Conservation (phyloP, 2,329 filamentous ascomycete genomes). For the Lomentospora prolificans region DNA sequence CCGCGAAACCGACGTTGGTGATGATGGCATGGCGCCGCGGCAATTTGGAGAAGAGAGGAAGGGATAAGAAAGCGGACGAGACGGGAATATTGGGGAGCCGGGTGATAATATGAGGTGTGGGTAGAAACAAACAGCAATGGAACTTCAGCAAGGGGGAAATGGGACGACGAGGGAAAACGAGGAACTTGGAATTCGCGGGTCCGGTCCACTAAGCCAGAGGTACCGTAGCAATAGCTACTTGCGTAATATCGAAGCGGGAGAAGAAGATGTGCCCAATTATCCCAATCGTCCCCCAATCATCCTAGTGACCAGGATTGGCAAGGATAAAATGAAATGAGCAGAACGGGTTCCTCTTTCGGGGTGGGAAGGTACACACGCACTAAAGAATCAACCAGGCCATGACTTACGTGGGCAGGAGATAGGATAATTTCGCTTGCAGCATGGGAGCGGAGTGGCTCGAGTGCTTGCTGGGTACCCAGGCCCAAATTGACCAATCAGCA, state of each 20-base stretch:
- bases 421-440: constrained; percentile 10
- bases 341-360: background rate
- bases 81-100: background rate
- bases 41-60: background rate
- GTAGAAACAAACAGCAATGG: background rate
- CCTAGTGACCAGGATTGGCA: background rate
- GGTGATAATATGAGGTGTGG: background rate
- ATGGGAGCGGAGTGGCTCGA: constrained; percentile 3
- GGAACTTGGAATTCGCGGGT: background rate
- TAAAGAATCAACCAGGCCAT: background rate
- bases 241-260: background rate
- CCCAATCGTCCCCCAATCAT: background rate
- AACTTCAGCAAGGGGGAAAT: background rate
- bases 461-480: constrained; percentile 1
- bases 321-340: constrained; percentile 8
- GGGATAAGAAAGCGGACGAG: background rate
- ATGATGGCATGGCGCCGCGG: constrained; percentile 8
- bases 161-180: background rate
- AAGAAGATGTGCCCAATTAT: background rate
- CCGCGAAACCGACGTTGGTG: constrained; percentile 6
- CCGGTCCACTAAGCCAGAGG: background rate
- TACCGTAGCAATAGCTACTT: background rate
- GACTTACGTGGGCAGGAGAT: constrained; percentile 7
- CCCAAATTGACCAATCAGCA: constrained; percentile 6
- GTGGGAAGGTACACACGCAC: background rate